Base-by-base conservation (phyloP, 2,329 filamentous ascomycete genomes). In the Fusarium praegraminearum region DNA sequence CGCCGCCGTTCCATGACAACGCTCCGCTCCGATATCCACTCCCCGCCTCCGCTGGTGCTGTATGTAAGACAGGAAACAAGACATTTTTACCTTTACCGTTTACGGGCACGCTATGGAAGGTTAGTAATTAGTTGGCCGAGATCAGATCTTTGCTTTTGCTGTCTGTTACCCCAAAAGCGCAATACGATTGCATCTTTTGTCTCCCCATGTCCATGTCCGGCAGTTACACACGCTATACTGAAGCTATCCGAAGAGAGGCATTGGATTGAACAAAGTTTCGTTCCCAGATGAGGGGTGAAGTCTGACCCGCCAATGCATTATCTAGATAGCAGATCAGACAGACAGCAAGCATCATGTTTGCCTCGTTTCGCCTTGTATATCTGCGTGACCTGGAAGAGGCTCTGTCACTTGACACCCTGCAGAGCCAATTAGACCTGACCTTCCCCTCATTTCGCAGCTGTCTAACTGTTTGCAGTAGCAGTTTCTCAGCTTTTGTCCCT, bases 21-120 rank as follows among this genome's bases (percentile, higher is more conserved):
- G 67, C 61, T 71, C 67, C 58, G 57, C 67, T 55, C n/a, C 18
- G 46, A 58, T 67, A 63, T 67, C 65, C 65, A 63, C 65, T 63
- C 47, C n/a, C 24, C 26, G 18, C 35, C 49, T 63, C 57, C 57
- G 62, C 60, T 59, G 44, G 44, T 33, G 38, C 65, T 53, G 49
- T 22, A 41, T 13, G 49, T 20, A 69, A 69, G 53, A 47, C 57
- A 26, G 22, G 22, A 26, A 13, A 18, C 43, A 13, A 18, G 57
- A 32, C 45, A 41, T 41, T 22, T 22, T 22, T 22, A 22, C 20
- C 20, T 22, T 52, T 28, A 22, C 45, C 0, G 16, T 9, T 18
- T 36, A 36, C 16, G 33, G 32, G 47, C 15, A 26, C 20, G 46
- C 32, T 18, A 20, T 40, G 10, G 10, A 38, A 11, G 20, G 47